Percentiles rank a stretch among this genome's conserved stretches.
These are phyloP conservation scores for Falciphora oryzae DNA, from an alignment of 2,329 filamentous ascomycete species.

Conservation along the genomic window DNA sequence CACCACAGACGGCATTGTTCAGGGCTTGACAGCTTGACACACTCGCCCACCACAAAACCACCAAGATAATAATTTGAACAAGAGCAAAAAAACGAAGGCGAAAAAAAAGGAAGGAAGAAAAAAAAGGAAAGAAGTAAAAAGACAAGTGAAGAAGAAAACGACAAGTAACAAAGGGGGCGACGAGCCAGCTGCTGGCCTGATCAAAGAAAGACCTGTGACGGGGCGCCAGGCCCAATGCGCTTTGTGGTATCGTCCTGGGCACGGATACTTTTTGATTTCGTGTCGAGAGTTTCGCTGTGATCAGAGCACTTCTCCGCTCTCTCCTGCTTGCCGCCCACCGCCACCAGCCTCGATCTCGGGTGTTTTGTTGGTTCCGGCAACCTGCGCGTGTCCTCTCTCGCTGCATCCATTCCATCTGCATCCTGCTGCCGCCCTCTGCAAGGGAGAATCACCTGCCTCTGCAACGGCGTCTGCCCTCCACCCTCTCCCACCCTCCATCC, in stretches of 20 bases:
- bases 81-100: not conserved
- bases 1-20: not conserved
- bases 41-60: not conserved
- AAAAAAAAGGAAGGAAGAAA: not conserved
- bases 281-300: not conserved
- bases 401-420: not conserved
- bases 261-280: conserved; percentile 3
- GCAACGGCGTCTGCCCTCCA: not conserved
- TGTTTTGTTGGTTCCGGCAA: not conserved
- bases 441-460: not conserved
- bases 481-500: not conserved
- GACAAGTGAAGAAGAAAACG: not conserved
- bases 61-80: not conserved
- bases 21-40: not conserved
- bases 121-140: not conserved
- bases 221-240: not conserved
- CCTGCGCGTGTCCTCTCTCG: not conserved
- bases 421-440: not conserved
- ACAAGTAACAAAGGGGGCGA: not conserved
- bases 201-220: not conserved
- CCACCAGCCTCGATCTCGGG: not conserved
- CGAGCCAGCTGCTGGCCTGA: not conserved
- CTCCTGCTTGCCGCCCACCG: not conserved
- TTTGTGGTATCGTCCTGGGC: conserved; percentile 2
- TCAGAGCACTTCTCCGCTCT: not conserved